Conservation (phyloP, 495 filamentous ascomycete species). For the Rhypophila decipiens region DNA sequence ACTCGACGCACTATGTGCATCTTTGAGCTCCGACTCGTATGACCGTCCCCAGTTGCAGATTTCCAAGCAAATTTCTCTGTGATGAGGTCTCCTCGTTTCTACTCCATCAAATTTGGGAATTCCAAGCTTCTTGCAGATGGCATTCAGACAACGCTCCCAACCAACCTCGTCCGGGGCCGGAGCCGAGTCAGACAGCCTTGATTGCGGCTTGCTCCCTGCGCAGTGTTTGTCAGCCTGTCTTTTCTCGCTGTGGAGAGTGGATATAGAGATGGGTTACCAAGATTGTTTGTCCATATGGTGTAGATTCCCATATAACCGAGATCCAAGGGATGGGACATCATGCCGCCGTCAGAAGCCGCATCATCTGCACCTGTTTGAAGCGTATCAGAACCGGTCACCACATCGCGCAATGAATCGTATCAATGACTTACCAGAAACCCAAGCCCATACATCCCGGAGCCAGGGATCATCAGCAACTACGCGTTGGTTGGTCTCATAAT, state of each 20-base stretch:
- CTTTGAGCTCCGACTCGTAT: constrained; percentile 48
- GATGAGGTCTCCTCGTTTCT: constrained; percentile 61
- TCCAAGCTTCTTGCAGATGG: constrained; percentile 36
- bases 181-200: constrained; percentile 35
- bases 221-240: background rate
- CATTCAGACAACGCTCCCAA: constrained; percentile 45
- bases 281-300: constrained; percentile 70
- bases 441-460: constrained; percentile 71
- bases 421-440: constrained; percentile 56
- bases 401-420: background rate
- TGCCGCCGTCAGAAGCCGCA: constrained; percentile 58
- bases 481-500: constrained; percentile 59
- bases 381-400: background rate
- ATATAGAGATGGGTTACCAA: constrained; percentile 45
- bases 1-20: constrained; percentile 37
- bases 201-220: constrained; percentile 29
- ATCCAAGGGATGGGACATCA: constrained; percentile 70
- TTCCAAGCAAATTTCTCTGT: constrained; percentile 70
- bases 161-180: constrained; percentile 32
- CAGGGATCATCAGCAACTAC: constrained; percentile 67
- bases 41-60: constrained; percentile 65
- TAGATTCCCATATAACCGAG: constrained; percentile 80
- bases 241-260: constrained; percentile 5
- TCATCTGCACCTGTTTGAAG: constrained; percentile 52
- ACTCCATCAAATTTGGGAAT: constrained; percentile 38